Conservation (phyloP, 2,329 filamentous ascomycete genomes). For the Colletotrichum trifolii region DNA sequence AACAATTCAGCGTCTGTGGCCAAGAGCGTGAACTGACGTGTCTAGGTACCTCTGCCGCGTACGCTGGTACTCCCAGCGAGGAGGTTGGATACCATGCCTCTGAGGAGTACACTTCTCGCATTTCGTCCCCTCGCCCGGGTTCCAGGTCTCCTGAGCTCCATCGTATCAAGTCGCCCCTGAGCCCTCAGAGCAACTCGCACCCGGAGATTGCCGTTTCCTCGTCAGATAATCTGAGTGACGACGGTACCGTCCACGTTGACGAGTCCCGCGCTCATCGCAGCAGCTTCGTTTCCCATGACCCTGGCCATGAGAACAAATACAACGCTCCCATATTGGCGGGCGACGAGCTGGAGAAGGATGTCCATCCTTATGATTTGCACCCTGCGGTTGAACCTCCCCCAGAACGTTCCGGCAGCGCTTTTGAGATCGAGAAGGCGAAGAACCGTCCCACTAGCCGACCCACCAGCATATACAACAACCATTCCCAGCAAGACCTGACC, state of each 20-base stretch:
- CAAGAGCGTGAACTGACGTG: constrained; percentile 39
- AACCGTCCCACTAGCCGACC: constrained; percentile 74
- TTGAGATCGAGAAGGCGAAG: constrained; percentile 65
- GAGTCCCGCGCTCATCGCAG: constrained; percentile 64
- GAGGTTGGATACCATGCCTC: constrained; percentile 89
- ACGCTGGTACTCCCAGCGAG: constrained; percentile 84
- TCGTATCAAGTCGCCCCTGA: constrained; percentile 44
- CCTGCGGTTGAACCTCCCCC: constrained; percentile 84
- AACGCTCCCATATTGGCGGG: constrained; percentile 86
- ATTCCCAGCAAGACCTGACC: constrained; percentile 63
- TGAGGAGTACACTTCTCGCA: constrained; percentile 84
- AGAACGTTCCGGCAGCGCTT: constrained; percentile 70
- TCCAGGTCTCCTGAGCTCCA: constrained; percentile 53
- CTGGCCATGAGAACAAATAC: constrained; percentile 55
- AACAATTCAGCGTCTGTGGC: not conserved
- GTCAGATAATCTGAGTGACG: constrained; percentile 52
- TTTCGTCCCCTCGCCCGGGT: constrained; percentile 73
- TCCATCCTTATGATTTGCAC: constrained; percentile 74
- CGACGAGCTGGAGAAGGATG: constrained; percentile 85
- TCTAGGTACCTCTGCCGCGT: constrained; percentile 71
- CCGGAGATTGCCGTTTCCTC: constrained; percentile 39
- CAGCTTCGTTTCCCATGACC: constrained; percentile 43
- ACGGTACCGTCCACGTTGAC: constrained; percentile 81
- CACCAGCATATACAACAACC: constrained; percentile 69
- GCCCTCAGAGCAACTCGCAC: constrained; percentile 40